These are phyloP conservation scores for Polyplosphaeria fusca DNA, from an alignment of 495 filamentous ascomycete genomes.

Conservation along the genomic window DNA sequence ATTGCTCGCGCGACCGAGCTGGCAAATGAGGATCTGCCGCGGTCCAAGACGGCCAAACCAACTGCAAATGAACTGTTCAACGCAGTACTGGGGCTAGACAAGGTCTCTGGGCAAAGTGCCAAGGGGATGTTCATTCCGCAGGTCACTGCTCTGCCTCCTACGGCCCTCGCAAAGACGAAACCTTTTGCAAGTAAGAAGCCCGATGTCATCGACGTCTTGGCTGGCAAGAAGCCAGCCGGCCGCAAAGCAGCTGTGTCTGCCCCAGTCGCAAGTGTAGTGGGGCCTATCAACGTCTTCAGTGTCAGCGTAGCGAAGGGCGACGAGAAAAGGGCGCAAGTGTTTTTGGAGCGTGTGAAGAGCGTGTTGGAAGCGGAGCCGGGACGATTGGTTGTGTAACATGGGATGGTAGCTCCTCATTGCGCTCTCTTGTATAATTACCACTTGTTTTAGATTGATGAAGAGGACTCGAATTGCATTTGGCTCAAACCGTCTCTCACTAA, in stretches of 20 bases:
- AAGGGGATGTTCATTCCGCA: slow-evolving; percentile 69
- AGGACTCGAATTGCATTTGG: no score
- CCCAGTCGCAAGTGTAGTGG: slow-evolving; percentile 37
- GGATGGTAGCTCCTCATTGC: no score
- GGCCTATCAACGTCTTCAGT: slow-evolving; percentile 74
- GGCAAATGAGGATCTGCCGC: slow-evolving; percentile 82
- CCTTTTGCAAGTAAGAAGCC: slow-evolving; percentile 39
- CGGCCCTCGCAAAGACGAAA: slow-evolving; percentile 30
- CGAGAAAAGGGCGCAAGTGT: slow-evolving; percentile 72
- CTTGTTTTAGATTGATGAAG: no score
- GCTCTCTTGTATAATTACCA: no score
- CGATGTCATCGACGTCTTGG: slow-evolving; percentile 79
- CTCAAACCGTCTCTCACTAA: no score
- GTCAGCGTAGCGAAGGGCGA: slow-evolving; percentile 72
- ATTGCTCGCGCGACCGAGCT: slow-evolving; percentile 75
- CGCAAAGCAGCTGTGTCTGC: slow-evolving; percentile 34
- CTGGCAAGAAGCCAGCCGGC: slow-evolving; percentile 45
- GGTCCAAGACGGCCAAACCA: slow-evolving; percentile 55
- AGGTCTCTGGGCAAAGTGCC: slow-evolving; percentile 48
- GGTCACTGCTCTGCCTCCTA: slow-evolving; percentile 58
- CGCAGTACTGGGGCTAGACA: slow-evolving; percentile 73
- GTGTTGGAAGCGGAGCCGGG: slow-evolving; percentile 81
- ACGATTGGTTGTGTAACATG: slow-evolving; percentile 64
- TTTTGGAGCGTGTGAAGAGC: slow-evolving; percentile 77
- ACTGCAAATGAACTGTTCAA: slow-evolving; percentile 83